Percentiles rank a stretch among this genome's conserved stretches.
Evolutionary conservation across 495 filamentous ascomycete genomes (phyloP).

Genomic region (Aspergillus asperescens): DNA sequence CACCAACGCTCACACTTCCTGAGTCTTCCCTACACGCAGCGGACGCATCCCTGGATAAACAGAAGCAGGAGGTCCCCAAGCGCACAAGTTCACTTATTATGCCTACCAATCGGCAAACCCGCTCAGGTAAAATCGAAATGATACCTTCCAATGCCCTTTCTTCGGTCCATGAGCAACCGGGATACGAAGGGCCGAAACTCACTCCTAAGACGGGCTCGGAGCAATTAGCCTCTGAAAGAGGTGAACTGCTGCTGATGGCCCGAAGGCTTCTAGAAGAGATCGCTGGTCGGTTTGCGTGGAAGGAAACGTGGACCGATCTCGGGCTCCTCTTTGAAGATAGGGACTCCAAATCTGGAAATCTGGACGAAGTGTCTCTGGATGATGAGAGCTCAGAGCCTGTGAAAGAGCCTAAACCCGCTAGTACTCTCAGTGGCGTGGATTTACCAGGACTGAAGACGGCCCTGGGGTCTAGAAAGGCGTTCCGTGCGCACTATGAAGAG

Average conservation of each 20-base stretch:
- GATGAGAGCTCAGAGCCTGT: constrained; percentile 19
- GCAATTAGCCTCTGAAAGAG: constrained; percentile 76
- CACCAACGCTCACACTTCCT: constrained; percentile 60
- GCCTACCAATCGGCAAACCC: constrained; percentile 20
- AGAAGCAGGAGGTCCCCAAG: constrained; percentile 42
- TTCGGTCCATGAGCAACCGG: constrained; percentile 22
- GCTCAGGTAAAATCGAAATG: constrained; percentile 34
- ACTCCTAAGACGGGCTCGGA: constrained; percentile 61
- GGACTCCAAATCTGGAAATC: constrained; percentile 49
- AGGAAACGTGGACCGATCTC: constrained; percentile 66
- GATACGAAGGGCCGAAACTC: constrained; percentile 28
- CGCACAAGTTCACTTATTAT: constrained; percentile 42
- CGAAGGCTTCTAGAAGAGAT: constrained; percentile 71
- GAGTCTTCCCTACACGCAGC: constrained; percentile 46
- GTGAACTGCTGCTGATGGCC: constrained; percentile 73
- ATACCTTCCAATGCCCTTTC: constrained; percentile 19
- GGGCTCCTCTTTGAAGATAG: constrained; percentile 47
- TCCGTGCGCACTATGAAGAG: constrained; percentile 61
- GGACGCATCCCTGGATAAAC: constrained; percentile 30
- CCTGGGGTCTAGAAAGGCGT: constrained; percentile 32
- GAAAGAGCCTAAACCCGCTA: constrained; percentile 38
- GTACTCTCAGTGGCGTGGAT: constrained; percentile 29
- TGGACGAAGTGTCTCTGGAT: constrained; percentile 40
- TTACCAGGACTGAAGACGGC: constrained; percentile 27
- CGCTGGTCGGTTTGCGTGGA: constrained; percentile 70